These are phyloP conservation scores for Hygrocybe coccinea DNA, from an alignment of 768 basidiomycete genomes.

Conservation along the genomic window DNA sequence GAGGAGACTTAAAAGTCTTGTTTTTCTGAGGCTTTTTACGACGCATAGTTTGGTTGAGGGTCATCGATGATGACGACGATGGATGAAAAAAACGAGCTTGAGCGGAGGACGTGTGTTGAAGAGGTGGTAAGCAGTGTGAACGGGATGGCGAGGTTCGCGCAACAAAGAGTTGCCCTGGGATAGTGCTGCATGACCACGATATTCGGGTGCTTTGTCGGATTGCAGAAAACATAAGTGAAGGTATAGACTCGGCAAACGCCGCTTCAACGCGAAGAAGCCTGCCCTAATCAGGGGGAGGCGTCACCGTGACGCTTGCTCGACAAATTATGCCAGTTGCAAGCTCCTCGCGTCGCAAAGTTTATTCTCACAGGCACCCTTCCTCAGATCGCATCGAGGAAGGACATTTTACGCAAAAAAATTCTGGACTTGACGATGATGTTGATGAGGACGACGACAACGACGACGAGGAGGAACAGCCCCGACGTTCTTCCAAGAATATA, in stretches of 20 bases:
- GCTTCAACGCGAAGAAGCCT: slow-evolving; percentile 32
- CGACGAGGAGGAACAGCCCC: slow-evolving; percentile 37
- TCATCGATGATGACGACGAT: slow-evolving; percentile 53
- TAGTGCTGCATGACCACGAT: neutral
- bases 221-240: neutral
- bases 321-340: slow-evolving; percentile 36
- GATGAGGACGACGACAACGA: slow-evolving; percentile 48
- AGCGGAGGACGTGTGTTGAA: neutral
- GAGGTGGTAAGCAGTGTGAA: neutral
- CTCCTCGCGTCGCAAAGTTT: slow-evolving; percentile 37
- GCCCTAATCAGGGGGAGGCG: neutral
- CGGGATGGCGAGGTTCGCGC: neutral
- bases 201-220: neutral
- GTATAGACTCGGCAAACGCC: neutral
- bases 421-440: slow-evolving; percentile 40
- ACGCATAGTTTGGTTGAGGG: slow-evolving; percentile 85
- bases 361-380: slow-evolving; percentile 43
- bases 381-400: slow-evolving; percentile 58
- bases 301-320: neutral
- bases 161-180: neutral
- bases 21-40: slow-evolving; percentile 58
- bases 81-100: slow-evolving; percentile 53
- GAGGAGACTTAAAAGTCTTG: slow-evolving; percentile 56
- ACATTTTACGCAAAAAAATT: slow-evolving; percentile 29
- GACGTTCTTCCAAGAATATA: slow-evolving; percentile 29